Conservation (phyloP, 2,329 filamentous ascomycete species). For the Fusarium heterosporum region DNA sequence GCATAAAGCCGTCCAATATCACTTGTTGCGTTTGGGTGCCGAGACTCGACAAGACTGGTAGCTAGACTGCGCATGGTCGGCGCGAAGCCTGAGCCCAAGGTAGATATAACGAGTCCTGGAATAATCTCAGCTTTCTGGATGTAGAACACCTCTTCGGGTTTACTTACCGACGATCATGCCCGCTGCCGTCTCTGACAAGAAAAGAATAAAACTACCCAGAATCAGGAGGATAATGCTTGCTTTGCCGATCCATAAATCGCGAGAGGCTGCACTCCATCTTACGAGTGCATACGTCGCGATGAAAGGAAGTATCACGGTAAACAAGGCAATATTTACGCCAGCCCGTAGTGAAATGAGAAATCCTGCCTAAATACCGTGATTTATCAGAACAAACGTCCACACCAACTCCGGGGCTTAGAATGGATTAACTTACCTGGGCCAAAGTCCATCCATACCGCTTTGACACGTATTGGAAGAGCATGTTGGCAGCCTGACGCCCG, state of each 20-base stretch:
- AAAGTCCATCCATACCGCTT: constrained; percentile 11
- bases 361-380: neutral
- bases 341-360: constrained; percentile 10
- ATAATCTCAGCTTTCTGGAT: neutral
- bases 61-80: constrained; percentile 5
- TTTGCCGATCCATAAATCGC: constrained; percentile 3
- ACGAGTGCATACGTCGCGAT: constrained; percentile 1
- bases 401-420: neutral
- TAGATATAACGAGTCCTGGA: constrained; percentile 2
- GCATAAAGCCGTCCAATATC: constrained; percentile 3
- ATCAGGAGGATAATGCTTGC: constrained; percentile 3
- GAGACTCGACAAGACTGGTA: constrained; percentile 9
- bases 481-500: constrained; percentile 4
- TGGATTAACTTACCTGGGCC: neutral
- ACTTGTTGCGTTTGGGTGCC: constrained; percentile 1
- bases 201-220: neutral
- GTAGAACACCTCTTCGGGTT: rapidly evolving
- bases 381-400: neutral
- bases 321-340: neutral
- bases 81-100: constrained; percentile 7
- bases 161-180: constrained; percentile 9
- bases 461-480: constrained; percentile 13
- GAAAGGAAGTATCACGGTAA: constrained; percentile 3
- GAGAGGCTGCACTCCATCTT: neutral
- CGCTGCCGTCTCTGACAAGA: neutral